Conservation (phyloP, 108 stramenopile species). For the Skeletonema menzelii region DNA sequence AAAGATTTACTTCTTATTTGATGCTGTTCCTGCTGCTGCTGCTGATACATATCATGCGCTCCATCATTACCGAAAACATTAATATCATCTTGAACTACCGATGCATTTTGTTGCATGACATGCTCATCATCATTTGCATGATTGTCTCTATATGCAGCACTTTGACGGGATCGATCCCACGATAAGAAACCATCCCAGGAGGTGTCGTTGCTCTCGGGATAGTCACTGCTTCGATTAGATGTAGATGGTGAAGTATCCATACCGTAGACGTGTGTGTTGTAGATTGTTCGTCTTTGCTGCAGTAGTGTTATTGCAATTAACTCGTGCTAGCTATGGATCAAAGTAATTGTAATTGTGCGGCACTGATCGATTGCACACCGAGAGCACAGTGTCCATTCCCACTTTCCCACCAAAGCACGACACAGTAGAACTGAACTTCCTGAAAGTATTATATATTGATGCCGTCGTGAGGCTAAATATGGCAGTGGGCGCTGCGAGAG, state of each 20-base stretch:
- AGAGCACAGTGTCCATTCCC: no score
- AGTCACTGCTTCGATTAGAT: not conserved
- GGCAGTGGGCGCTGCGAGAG: no score
- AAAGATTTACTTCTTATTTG: not conserved
- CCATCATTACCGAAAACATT: not conserved
- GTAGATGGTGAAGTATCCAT: not conserved
- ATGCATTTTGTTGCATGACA: not conserved
- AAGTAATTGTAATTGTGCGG: no score
- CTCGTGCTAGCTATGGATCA: no score
- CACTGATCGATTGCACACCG: no score
- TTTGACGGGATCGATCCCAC: not conserved
- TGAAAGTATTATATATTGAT: no score
- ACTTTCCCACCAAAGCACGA: no score
- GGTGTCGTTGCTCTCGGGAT: not conserved
- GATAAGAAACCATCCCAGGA: not conserved
- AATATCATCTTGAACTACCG: not conserved
- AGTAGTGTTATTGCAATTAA: no score
- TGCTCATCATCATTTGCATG: not conserved
- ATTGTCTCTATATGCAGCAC: not conserved
- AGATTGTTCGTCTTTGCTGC: no score
- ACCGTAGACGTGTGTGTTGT: not conserved
- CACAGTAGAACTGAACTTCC: no score
- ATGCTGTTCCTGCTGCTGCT: constrained; percentile 10
- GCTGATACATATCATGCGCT: not conserved
- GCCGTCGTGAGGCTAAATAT: no score